Base-by-base conservation (phyloP, 2,329 filamentous ascomycete species). In the Fusarium sororula region DNA sequence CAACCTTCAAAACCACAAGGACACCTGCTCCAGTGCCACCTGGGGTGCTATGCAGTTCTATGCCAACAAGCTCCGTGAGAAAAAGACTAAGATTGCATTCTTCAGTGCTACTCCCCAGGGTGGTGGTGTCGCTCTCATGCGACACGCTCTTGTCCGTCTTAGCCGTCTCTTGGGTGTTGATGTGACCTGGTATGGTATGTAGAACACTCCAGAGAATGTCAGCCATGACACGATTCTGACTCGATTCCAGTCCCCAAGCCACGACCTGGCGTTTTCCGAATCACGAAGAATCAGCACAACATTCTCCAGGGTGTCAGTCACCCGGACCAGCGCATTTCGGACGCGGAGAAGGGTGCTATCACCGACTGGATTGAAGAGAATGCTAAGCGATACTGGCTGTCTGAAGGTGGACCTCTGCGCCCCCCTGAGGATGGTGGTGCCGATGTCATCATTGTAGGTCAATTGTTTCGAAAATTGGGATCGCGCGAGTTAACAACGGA, bases 241-340 rank as follows among this genome's bases (percentile, higher is more conserved):
- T 30, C 3, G 5, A 22, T 30, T 30, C 38, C 32, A 87, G 93
- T 96, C 3, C 94, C 94, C 12, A 94, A 94, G 80, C 93, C 94
- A 28, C 91, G 92, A 57, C 93, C 93, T 7, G 91, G 92, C 22
- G 90, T 96, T 17, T 96, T 96, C 82, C 88, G 93, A 57, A 92
- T 94, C 81, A 96, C 94, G 75, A 96, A 96, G 84, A 95, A 92
- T 74, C 93, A 95, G 76, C 94, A 96, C 88, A 96, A 96, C 82
- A 95, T 96, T 73, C 89, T 96, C 6, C 94, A 96, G 83, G 94
- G 93, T 14, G 93, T 95, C 47, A 90, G 90, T 45, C 85, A 87
- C 32, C 88, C 90, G 0, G 87, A 89, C 6, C 88, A 93, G 75
- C 87, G 90, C n/a, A 86, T 96, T 38, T 89, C 87, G 1, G 75